Evolutionary conservation across 768 basidiomycete genomes (phyloP), one percentile per base, ranked within the genome.

Genomic region (Tylopilus sp.): DNA sequence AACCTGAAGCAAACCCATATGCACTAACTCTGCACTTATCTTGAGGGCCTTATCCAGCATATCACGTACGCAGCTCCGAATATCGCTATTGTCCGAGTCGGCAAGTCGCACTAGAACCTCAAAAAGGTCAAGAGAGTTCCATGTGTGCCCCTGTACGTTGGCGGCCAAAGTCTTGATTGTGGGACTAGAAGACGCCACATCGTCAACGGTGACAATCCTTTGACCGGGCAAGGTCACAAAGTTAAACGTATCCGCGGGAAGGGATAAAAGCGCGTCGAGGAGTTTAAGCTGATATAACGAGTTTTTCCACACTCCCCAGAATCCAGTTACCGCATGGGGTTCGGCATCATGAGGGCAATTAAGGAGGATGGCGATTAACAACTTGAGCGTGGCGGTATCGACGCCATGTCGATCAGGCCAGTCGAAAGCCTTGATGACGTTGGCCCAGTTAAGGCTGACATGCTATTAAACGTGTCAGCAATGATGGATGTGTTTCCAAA

Each of bases 41-140:
- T 91, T 91, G 45, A 93, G 83, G 0, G 91, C 95, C 62, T 93
- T 91, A 65, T 98, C 95, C 48, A 98, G 69, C 84, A 97, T 88
- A 58, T 97, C 93, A 40, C 87, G 78, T 23, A 95, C 92, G 57
- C 83, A 85, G 51, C 73, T 79, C 22, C 83, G 80, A 23, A 93
- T 82, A 46, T 94, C 91, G 15, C 68, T 56, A 20, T 76, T 81
- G 23, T 91, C 86, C 3, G 84, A 81, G 52, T 85, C 84, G 3
- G 88, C 86, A 47, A 87, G 75, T 50, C 82, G 79, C n/a, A 95
- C 86, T 3, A 98, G 75, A 25, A 93, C 85, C 68, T 92, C 85
- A 59, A 95, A 90, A 38, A 98, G 73, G 59, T 97, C 92, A 9
- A 93, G 73, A 6, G 91, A 93, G 66, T 98, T 98, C 95, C 95